Percentiles rank a stretch among this genome's conserved stretches.
These are phyloP conservation scores for Magnolia officinalis DNA, from an alignment of 164 flowering plant species.

Conservation along the genomic window DNA sequence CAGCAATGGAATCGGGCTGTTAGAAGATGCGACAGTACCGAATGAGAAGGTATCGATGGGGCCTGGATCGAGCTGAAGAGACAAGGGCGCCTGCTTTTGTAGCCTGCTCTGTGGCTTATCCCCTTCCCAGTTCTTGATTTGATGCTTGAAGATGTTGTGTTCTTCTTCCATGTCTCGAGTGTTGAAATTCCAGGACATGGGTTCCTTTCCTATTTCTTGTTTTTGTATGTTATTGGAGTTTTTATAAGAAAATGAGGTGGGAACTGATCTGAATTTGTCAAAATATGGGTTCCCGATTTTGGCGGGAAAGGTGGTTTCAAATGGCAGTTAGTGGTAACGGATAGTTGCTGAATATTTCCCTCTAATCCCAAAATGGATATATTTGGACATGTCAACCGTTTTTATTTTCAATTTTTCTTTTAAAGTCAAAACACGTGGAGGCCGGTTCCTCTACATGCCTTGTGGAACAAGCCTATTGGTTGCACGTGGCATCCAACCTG, in stretches of 20 bases:
- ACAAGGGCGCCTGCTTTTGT: conserved; percentile 6
- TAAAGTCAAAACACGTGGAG: not conserved
- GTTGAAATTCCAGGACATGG: not conserved
- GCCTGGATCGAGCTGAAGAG: not conserved
- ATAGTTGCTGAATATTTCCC: not conserved
- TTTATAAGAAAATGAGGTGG: not conserved
- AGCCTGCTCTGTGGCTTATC: conserved; percentile 10
- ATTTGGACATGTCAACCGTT: not conserved
- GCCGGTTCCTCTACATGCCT: no score
- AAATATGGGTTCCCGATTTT: not conserved
- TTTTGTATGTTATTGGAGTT: not conserved
- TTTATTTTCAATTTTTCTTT: not conserved
- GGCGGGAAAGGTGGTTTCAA: conserved; percentile 1
- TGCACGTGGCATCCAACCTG: no score
- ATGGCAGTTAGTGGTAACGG: not conserved
- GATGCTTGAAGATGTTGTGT: not conserved
- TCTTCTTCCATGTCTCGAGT: not conserved
- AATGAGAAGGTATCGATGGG: not conserved
- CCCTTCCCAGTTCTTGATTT: not conserved
- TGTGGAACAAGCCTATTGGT: not conserved
- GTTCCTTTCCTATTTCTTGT: not conserved
- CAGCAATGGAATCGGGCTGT: conserved; percentile 2
- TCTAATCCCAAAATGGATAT: not conserved
- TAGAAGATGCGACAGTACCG: not conserved
- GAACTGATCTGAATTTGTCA: not conserved